Evolutionary conservation across 2,329 filamentous ascomycete genomes (phyloP).

Genomic region (Xylaria sp.): DNA sequence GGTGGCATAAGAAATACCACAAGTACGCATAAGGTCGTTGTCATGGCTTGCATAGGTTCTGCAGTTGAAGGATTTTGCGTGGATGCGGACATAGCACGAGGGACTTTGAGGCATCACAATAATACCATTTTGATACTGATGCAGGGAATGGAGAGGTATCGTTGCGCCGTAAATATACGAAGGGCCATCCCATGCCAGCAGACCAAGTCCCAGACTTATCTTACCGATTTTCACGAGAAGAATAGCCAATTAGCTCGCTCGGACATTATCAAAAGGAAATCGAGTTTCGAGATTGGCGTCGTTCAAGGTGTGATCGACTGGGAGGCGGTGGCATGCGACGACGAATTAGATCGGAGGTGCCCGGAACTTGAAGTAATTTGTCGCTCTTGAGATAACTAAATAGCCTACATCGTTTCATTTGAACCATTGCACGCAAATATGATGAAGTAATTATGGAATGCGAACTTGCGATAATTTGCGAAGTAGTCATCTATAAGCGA

Average conservation of each 20-base stretch:
- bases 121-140: too few relatives aligned
- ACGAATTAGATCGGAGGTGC: not conserved
- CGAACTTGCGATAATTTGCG: slow-evolving; percentile 2
- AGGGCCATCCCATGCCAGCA: not conserved
- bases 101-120: not conserved
- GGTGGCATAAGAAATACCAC: not conserved
- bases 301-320: not conserved
- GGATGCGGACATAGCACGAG: not conserved
- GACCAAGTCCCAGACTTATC: not conserved
- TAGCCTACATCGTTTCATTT: not conserved
- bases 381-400: not conserved
- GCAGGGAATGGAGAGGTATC: not conserved
- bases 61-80: not conserved
- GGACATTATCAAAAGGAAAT: not conserved
- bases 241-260: not conserved
- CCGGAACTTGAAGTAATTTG: not conserved
- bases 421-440: not conserved
- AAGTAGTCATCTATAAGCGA: slow-evolving; percentile 7
- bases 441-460: not conserved
- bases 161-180: not conserved
- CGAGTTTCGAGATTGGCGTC: not conserved
- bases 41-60: not conserved
- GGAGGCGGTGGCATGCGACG: not conserved
- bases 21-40: not conserved
- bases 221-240: not conserved